Base-by-base conservation (phyloP, 2,329 filamentous ascomycete genomes). In the Ophiostoma montium region DNA sequence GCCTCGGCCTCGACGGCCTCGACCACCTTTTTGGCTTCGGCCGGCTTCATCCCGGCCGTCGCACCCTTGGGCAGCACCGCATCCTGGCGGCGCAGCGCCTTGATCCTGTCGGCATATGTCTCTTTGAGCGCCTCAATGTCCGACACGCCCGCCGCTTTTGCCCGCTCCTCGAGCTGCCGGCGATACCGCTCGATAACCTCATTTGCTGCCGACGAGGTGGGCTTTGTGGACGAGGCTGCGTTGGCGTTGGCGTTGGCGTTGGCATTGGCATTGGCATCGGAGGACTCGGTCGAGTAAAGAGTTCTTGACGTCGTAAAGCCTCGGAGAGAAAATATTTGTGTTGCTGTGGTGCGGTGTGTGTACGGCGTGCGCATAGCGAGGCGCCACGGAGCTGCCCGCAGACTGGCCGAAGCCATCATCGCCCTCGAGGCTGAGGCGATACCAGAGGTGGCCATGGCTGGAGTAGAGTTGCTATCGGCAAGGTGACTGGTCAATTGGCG, bases 51-150 rank as follows among this genome's bases (percentile, higher is more conserved):
- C 12, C 32, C 48, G 19, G 5, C 31, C 3, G 12, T 41, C 11
- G 45, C 59, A 56, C 23, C 59, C 54, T 30, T 55, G 57, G 44
- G 50, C 62, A 68, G 68, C 55, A 69, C 72, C 65, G 77, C 73
- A 51, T 84, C 80, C 60, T 81, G 74, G 60, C 78, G 82, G 57
- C 81, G 78, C 57, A 90, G 67, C 23, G 78, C 69, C 35, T 79
- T 62, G 56, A 96, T 96, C 68, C 86, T 87, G 52, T 90, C 86
- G 58, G 82, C 76, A 67, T 96, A 95, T 30, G 80, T 86, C 57
- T 82, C 74, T 63, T 86, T 88, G 53, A 98, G 72, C 55, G 85
- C 76, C 23, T 83, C 78, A 41, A 94, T 76, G 62, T 84, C 78
- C 55, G 72, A 71, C 50, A 75, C 67, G n/a, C 84, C 82, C 62